Evolutionary conservation across 345 rosid species (phyloP), one percentile per base, ranked within the genome.

Genomic region (Heritiera littoralis): DNA sequence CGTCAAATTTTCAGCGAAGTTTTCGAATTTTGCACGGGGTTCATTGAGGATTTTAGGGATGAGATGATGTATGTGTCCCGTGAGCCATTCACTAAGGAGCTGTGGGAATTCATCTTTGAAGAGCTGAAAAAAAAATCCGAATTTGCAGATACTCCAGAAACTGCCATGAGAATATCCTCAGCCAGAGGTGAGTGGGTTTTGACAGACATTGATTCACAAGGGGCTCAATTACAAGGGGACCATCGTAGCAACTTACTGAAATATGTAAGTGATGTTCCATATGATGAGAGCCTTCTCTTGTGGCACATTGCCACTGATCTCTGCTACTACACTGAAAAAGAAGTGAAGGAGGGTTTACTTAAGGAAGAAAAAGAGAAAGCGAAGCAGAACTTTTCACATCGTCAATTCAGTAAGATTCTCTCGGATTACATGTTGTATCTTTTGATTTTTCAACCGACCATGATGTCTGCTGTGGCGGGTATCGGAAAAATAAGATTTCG

Each of bases 281-380:
- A 88, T 18, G 88, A 82, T 67, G 85, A 88, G 60, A 84, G 85
- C 77, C 58, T 88, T 28, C 86, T 88, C 1, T 56, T 86, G 35
- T 86, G 92, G 91, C 94, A 91, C 73, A 75, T 91, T n/a, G 91
- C 94, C 8, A 91, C 92, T 4, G 91, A 89, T 76, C 86, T 91
- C 30, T 66, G 87, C 15, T 88, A 80, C 86, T 59, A 81, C 15
- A 48, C 48, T 23, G 28, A n/a, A n/a, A n/a, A n/a, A n/a, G n/a
- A n/a, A n/a, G n/a, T n/a, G 43, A 4, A 59, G 18, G 8, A 40
- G 6, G 43, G 5, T 40, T 40, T 5, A 5, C 2, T 3, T 40
- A 3, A 35, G 1, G 38, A 35, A 35, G 52, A 23, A 12, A 49
- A 10, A 72, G 63, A n/a, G 71, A 10, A 4, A 2, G 30, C 3